These are phyloP conservation scores for Jackrogersella minutella DNA, from an alignment of 495 filamentous ascomycete species.

Conservation along the genomic window DNA sequence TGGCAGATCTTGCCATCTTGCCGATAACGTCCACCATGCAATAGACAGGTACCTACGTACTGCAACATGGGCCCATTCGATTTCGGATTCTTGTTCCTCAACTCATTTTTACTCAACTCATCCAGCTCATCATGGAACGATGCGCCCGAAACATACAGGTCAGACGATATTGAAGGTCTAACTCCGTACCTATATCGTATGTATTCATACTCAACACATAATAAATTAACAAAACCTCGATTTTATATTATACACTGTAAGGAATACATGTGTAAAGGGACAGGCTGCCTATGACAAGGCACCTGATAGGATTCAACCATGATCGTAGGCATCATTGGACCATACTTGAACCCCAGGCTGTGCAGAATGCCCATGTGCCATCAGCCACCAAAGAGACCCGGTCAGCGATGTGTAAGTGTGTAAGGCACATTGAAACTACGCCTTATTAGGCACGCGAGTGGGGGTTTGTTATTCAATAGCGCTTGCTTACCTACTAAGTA, in stretches of 20 bases:
- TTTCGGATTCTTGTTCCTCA: background rate
- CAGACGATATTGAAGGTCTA: constrained; percentile 1
- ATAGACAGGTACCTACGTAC: too few species aligned
- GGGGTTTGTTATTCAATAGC: constrained; percentile 1
- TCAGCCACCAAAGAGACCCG: constrained; percentile 4
- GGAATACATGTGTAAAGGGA: background rate
- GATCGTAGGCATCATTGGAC: constrained; percentile 15
- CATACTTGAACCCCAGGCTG: constrained; percentile 4
- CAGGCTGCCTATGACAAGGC: background rate
- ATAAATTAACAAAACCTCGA: too few species aligned
- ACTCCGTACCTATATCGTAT: too few species aligned
- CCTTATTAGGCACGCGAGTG: constrained; percentile 14
- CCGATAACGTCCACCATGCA: constrained; percentile 27
- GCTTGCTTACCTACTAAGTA: too few species aligned
- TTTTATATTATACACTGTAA: too few species aligned
- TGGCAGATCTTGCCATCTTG: constrained; percentile 31
- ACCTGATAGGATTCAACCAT: constrained; percentile 15
- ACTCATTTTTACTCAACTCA: background rate
- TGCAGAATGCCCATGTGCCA: constrained; percentile 16
- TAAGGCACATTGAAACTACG: constrained; percentile 22
- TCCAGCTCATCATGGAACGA: background rate
- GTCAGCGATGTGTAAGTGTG: constrained; percentile 30
- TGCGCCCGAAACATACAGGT: constrained; percentile 2
- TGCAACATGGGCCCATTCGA: background rate
- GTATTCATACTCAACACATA: too few species aligned